Percentiles rank a stretch among this genome's conserved stretches.
These are phyloP conservation scores for Xylaria arbuscula DNA, from an alignment of 2,329 filamentous ascomycete genomes.

Conservation along the genomic window DNA sequence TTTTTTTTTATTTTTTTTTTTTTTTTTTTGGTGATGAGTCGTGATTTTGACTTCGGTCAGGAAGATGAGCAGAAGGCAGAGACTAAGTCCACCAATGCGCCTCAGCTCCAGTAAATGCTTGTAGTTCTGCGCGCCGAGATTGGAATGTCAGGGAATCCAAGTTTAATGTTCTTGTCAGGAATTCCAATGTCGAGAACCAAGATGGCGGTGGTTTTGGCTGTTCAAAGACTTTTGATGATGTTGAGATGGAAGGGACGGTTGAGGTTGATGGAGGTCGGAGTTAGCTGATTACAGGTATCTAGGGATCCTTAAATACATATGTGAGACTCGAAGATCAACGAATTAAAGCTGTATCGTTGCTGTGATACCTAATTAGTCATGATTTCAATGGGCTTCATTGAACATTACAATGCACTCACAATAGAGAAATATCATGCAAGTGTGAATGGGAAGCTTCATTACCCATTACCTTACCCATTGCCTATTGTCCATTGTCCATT, in stretches of 20 bases:
- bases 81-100: background rate
- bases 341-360: background rate
- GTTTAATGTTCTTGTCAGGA: background rate
- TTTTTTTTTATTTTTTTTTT: too few relatives aligned
- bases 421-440: too few relatives aligned
- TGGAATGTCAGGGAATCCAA: too few relatives aligned
- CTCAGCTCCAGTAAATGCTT: background rate
- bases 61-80: background rate
- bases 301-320: background rate
- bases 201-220: background rate
- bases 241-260: background rate
- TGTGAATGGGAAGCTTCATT: too few relatives aligned
- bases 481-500: too few relatives aligned
- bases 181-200: too few relatives aligned
- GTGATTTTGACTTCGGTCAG: background rate
- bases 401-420: too few relatives aligned
- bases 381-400: too few relatives aligned
- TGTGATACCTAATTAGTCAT: background rate
- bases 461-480: too few relatives aligned
- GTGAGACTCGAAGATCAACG: background rate
- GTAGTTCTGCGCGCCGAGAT: background rate
- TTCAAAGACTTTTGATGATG: background rate
- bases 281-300: background rate
- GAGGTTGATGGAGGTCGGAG: background rate
- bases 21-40: slow-evolving; percentile 43